phyloP scores from a whole-genome alignment of 1,284 basidiomycete genomes.

The Macrocystidia cucumis region DNA sequence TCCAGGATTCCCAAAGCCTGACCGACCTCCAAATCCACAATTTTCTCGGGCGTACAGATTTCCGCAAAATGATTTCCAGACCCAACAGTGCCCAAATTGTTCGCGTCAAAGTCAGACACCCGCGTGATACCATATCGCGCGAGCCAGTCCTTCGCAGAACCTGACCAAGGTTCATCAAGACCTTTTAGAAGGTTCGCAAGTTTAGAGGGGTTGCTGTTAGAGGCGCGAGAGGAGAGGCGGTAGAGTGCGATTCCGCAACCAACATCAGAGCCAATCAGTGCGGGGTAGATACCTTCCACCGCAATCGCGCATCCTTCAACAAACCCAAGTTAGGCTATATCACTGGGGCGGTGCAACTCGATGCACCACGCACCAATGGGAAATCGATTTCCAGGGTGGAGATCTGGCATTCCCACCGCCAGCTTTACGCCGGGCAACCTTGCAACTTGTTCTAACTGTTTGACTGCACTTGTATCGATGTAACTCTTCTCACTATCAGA shows the following conservation, averaged over 20 bases:
- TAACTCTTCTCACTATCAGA: slow-evolving; percentile 17
- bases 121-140: slow-evolving; percentile 20
- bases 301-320: slow-evolving; percentile 23
- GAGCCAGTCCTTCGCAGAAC: slow-evolving; percentile 22
- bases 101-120: slow-evolving; percentile 21
- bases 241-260: slow-evolving; percentile 30
- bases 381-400: slow-evolving; percentile 28
- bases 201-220: slow-evolving; percentile 17
- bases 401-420: slow-evolving; percentile 28
- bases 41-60: slow-evolving; percentile 22
- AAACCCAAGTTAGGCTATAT: neutral
- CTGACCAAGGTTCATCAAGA: slow-evolving; percentile 27
- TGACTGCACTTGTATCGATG: slow-evolving; percentile 23
- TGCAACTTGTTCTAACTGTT: slow-evolving; percentile 21
- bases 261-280: slow-evolving; percentile 29
- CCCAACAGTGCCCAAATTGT: slow-evolving; percentile 26
- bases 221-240: slow-evolving; percentile 17
- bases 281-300: slow-evolving; percentile 26
- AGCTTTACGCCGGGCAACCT: slow-evolving; percentile 18
- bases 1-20: slow-evolving; percentile 16
- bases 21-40: slow-evolving; percentile 19
- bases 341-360: too few species aligned
- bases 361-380: slow-evolving; percentile 22
- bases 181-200: slow-evolving; percentile 21
- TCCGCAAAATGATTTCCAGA: slow-evolving; percentile 31